Evolutionary conservation across 2,329 filamentous ascomycete genomes (phyloP), one percentile per base, ranked within the genome.

Genomic region (Ophiostoma novo-ulmi): DNA sequence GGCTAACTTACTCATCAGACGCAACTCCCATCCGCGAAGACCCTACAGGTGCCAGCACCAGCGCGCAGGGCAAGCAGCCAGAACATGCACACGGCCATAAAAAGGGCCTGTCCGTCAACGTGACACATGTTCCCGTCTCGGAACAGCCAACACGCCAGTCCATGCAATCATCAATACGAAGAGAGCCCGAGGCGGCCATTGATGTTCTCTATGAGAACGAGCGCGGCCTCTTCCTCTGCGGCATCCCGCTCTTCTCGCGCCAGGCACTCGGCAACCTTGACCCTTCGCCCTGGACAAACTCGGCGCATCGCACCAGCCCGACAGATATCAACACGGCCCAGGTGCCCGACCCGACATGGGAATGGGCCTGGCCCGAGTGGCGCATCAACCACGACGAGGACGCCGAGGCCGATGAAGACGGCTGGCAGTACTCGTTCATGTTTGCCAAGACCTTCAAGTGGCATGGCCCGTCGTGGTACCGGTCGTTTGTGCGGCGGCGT

Each of bases 121-220:
- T 36, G 14, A 36, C 31, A 8, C 61, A 48, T 11, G 4, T 14
- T 10, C 2, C 55, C n/a, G 13, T 44, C 22, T 44, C 39, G 13
- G 38, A 69, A 5, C 68, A 69, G 41, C 68, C 55, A 11, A 20
- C 48, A 38, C 69, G 70, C n/a, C 65, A 66, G n/a, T 66, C 65
- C 1, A 48, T 48, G 39, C 65, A 31, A 22, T 68, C 70, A 3
- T 68, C 70, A 1, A 22, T 71, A 7, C 68, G 67, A 48, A 22
- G 20, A 0, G 68, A 69, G 55, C 44, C 77, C 73, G 84, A 81
- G 77, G 82, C 83, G 2, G 89, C 87, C 38, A 88, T 98, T 72
- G 95, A 99, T 74, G 87, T 98, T 5, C 83, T 99, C 0, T 98
- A 97, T 79, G 95, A 99, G 79, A 99, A 99, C 77, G 92, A 99